phyloP scores from a whole-genome alignment of 2,329 filamentous ascomycete species.

The Alternaria rosae region DNA sequence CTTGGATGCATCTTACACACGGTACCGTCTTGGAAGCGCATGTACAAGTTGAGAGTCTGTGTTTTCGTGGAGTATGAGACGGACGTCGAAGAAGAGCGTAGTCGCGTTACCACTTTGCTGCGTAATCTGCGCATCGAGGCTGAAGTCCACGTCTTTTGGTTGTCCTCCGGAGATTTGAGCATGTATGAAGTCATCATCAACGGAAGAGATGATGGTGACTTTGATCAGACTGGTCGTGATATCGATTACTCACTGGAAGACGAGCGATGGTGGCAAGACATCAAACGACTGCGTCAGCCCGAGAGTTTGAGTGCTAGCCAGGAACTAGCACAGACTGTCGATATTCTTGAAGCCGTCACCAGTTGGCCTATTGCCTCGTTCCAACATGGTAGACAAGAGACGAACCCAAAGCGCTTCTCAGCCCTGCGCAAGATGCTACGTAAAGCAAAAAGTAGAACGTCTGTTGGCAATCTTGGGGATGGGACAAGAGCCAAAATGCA shows the following conservation, averaged over 20 bases:
- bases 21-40: conserved; percentile 79
- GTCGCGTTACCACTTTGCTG: conserved; percentile 74
- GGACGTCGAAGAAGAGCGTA: conserved; percentile 80
- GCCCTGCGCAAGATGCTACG: conserved; percentile 69
- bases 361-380: conserved; percentile 63
- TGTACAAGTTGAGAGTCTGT: conserved; percentile 75
- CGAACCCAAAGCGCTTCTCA: conserved; percentile 58
- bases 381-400: conserved; percentile 57
- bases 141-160: conserved; percentile 78
- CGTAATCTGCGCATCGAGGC: conserved; percentile 85
- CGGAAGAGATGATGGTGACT: conserved; percentile 62
- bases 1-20: conserved; percentile 85
- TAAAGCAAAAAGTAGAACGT: conserved; percentile 62
- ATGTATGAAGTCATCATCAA: conserved; percentile 81
- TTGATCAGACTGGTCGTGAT: conserved; percentile 63
- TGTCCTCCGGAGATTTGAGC: conserved; percentile 74
- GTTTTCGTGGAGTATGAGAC: conserved; percentile 91
- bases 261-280: conserved; percentile 84
- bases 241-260: conserved; percentile 72
- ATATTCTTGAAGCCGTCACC: conserved; percentile 53
- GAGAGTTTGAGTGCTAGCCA: conserved; percentile 50
- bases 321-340: conserved; percentile 54
- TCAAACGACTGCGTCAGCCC: conserved; percentile 61
- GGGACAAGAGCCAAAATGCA: conserved; percentile 77
- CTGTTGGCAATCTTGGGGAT: conserved; percentile 56